A percentile compares a stretch with the other conserved stretches of the same genome.
Conservation (phyloP, 2,329 filamentous ascomycete species). For the Penicillium paneum region DNA sequence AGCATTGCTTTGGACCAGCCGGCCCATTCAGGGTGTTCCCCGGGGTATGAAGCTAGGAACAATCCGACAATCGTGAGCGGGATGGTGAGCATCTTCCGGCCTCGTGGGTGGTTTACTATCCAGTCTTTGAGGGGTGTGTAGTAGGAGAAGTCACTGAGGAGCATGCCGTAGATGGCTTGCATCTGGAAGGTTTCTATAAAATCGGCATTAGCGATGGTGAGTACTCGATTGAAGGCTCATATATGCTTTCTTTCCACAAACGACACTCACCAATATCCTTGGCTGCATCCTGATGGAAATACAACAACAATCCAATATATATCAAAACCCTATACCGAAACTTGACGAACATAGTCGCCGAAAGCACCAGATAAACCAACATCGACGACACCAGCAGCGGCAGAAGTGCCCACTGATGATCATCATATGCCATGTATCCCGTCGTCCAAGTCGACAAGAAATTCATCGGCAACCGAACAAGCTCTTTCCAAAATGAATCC, state of each 20-base stretch:
- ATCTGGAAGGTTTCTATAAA: conserved; percentile 52
- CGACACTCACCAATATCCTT: conserved; percentile 44
- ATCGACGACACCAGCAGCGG: conserved; percentile 51
- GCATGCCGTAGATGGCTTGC: conserved; percentile 52
- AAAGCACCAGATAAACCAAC: conserved; percentile 50
- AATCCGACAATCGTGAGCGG: conserved; percentile 45
- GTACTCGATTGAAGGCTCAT: neutral
- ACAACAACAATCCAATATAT: conserved; percentile 47
- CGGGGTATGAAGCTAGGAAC: conserved; percentile 50
- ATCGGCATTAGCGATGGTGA: neutral
- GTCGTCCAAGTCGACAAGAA: conserved; percentile 52
- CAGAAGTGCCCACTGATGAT: conserved; percentile 55
- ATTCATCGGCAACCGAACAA: conserved; percentile 45
- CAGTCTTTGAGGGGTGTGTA: conserved; percentile 47
- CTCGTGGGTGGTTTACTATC: conserved; percentile 41
- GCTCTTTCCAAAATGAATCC: conserved; percentile 45
- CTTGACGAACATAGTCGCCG: conserved; percentile 45
- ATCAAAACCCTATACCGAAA: conserved; percentile 49
- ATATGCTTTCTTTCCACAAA: neutral
- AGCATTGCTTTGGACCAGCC: conserved; percentile 49
- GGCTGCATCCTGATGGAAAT: conserved; percentile 50
- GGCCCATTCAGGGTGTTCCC: conserved; percentile 50
- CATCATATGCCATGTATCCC: conserved; percentile 52
- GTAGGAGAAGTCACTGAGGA: conserved; percentile 52
- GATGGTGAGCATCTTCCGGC: conserved; percentile 39